phyloP scores from a whole-genome alignment of 2,329 filamentous ascomycete species.

The Botrytis deweyae region DNA sequence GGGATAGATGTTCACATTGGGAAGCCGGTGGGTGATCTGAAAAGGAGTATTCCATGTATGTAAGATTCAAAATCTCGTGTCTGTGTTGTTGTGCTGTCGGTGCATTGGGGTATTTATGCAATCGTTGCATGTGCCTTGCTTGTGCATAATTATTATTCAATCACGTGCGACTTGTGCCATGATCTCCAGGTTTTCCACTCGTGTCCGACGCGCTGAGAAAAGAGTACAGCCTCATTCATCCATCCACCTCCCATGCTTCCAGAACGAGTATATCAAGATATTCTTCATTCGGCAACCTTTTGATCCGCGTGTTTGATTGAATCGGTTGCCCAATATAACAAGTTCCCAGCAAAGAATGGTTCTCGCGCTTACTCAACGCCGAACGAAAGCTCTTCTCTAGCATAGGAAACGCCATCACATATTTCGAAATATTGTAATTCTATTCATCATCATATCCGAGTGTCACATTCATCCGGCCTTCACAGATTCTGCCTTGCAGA shows the following conservation, averaged over 20 bases:
- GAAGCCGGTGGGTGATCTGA: not conserved
- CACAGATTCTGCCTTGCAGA: not conserved
- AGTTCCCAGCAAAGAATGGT: not conserved
- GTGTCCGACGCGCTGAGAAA: not conserved
- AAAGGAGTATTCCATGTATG: not conserved
- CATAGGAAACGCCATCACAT: not conserved
- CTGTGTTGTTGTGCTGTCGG: not conserved
- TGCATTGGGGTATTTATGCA: conserved; percentile 2
- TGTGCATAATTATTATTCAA: not conserved
- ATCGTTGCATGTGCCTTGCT: not conserved
- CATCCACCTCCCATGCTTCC: not conserved
- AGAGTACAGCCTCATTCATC: not conserved
- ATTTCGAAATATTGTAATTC: not conserved
- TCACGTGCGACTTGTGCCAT: not conserved
- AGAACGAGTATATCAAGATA: not conserved
- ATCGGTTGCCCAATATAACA: not conserved
- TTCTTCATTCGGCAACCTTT: not conserved
- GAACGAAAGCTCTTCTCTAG: not conserved
- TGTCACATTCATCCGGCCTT: not conserved
- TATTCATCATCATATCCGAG: not conserved
- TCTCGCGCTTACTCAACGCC: too few species aligned
- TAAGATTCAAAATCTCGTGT: not conserved
- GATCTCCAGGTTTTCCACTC: not conserved
- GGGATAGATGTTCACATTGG: not conserved
- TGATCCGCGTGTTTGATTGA: not conserved